Conservation (phyloP, 768 basidiomycete genomes). For the Suillus luteus region DNA sequence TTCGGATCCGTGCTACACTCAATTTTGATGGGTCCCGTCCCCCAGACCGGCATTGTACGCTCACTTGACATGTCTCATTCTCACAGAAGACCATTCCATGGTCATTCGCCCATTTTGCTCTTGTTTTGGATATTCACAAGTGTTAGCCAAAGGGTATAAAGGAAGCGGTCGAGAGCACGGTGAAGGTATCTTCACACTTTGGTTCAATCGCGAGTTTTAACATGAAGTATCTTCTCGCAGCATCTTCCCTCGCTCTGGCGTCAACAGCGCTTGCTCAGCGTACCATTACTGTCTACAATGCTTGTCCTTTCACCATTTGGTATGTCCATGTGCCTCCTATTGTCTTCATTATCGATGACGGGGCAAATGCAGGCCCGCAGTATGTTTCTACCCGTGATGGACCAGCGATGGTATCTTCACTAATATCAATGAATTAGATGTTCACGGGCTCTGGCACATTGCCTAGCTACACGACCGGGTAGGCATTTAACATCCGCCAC, state of each 20-base stretch:
- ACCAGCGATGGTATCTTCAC: not conserved
- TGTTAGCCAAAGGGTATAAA: not conserved
- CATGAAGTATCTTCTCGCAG: constrained; percentile 26
- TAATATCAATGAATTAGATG: constrained; percentile 37
- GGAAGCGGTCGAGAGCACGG: too few species aligned
- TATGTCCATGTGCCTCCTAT: constrained; percentile 22
- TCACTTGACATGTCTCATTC: not conserved
- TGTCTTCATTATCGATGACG: constrained; percentile 1
- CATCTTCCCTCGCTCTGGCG: constrained; percentile 32
- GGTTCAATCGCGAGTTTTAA: not conserved
- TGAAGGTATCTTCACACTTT: not conserved
- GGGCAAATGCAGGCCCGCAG: constrained; percentile 44
- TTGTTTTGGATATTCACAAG: not conserved
- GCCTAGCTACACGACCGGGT: constrained; percentile 52
- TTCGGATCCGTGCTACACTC: not conserved
- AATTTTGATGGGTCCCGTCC: not conserved
- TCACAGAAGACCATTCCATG: not conserved
- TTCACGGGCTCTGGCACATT: constrained; percentile 58
- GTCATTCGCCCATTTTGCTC: not conserved
- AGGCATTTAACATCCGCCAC: not conserved
- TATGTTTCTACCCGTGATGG: constrained; percentile 21
- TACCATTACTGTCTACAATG: constrained; percentile 62
- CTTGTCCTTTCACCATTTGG: constrained; percentile 72
- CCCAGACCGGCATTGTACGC: not conserved
- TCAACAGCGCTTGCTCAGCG: constrained; percentile 45